These are phyloP conservation scores for Hansenula lynferdii DNA, from an alignment of 1,139 yeast species.

Conservation along the genomic window DNA sequence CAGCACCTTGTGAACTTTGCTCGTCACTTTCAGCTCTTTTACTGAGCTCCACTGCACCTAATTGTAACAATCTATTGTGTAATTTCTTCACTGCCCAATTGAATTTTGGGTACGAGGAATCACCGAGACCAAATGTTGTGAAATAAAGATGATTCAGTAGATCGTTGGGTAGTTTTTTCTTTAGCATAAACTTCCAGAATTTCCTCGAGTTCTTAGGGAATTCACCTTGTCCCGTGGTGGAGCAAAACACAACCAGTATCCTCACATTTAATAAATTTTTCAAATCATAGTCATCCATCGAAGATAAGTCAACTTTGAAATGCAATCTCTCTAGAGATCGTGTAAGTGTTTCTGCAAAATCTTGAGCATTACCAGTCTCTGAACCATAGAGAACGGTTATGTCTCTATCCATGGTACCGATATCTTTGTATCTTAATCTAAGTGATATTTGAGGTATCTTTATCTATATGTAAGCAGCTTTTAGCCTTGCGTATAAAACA, in stretches of 20 bases:
- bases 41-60: slow-evolving; percentile 74
- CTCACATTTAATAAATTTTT: slow-evolving; percentile 43
- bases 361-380: slow-evolving; percentile 91
- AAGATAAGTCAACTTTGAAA: slow-evolving; percentile 43
- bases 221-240: slow-evolving; percentile 97
- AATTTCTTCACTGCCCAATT: slow-evolving; percentile 83
- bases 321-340: slow-evolving; percentile 52
- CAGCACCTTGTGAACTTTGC: slow-evolving; percentile 69
- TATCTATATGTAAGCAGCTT: too few species aligned
- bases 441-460: too few species aligned
- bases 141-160: slow-evolving; percentile 58
- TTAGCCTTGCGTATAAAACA: too few species aligned
- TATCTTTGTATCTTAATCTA: too few species aligned
- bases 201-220: slow-evolving; percentile 71
- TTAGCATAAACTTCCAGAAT: slow-evolving; percentile 71
- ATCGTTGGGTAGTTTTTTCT: slow-evolving; percentile 59
- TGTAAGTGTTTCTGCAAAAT: slow-evolving; percentile 66
- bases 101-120: slow-evolving; percentile 82
- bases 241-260: slow-evolving; percentile 62
- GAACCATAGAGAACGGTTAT: slow-evolving; percentile 79
- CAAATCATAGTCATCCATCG: slow-evolving; percentile 62
- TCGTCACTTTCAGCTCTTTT: slow-evolving; percentile 90
- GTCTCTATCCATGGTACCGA: slow-evolving; percentile 5
- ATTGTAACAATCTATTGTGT: slow-evolving; percentile 68
- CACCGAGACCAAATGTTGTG: slow-evolving; percentile 90